These are phyloP conservation scores for Mucuna pruriens DNA, from an alignment of 306 rosid species.

Conservation along the genomic window DNA sequence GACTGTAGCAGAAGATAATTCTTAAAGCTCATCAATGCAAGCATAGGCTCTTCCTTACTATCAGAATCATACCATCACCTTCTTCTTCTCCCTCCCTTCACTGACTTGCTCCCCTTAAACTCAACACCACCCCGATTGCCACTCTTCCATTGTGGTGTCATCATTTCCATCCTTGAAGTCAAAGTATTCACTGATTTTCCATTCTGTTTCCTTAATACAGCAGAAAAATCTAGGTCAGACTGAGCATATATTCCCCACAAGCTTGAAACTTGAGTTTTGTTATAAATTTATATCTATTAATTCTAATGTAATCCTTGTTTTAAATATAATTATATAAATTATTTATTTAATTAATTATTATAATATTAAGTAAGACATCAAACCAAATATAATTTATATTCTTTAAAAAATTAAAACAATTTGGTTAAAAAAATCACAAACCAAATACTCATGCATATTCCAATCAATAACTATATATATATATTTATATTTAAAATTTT, in stretches of 20 bases:
- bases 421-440: no score
- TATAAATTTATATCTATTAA: no score
- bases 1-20: no score
- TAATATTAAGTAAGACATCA: no score
- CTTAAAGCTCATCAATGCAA: slow-evolving; percentile 66
- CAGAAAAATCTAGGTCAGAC: slow-evolving; percentile 84
- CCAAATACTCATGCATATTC: no score
- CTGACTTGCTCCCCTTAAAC: slow-evolving; percentile 79
- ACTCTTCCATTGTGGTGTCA: slow-evolving; percentile 60
- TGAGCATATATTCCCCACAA: slow-evolving; percentile 55
- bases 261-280: slow-evolving; percentile 63
- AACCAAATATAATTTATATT: no score
- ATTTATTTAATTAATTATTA: no score
- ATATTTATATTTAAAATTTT: no score
- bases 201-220: slow-evolving; percentile 76
- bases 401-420: no score
- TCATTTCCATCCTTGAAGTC: slow-evolving; percentile 56
- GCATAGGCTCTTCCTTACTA: slow-evolving; percentile 83
- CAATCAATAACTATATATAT: no score
- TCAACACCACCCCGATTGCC: slow-evolving; percentile 47
- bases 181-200: slow-evolving; percentile 54
- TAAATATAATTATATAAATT: no score
- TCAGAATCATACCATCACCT: slow-evolving; percentile 23
- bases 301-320: no score
- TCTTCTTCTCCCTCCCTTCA: slow-evolving; percentile 70